Evolutionary conservation across 1,284 basidiomycete species (phyloP).

Genomic region (Vanrija sp.): DNA sequence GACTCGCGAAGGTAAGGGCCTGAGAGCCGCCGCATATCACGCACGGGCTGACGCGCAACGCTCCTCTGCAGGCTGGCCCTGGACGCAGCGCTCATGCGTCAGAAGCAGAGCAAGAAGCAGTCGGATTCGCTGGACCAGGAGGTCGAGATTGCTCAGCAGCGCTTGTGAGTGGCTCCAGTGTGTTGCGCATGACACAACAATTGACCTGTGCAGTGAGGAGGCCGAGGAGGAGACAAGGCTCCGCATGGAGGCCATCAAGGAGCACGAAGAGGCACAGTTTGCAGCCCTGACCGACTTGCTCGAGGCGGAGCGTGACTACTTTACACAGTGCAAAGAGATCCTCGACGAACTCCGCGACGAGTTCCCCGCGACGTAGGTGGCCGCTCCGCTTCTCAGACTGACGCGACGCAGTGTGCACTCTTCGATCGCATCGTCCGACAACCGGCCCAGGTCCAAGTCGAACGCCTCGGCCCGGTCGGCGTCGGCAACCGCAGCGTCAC

Average conservation of each 20-base stretch:
- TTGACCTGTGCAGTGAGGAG: conserved; percentile 61
- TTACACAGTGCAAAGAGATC: conserved; percentile 65
- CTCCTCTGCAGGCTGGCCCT: conserved; percentile 59
- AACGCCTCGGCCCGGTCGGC: conserved; percentile 28
- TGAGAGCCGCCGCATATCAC: background rate
- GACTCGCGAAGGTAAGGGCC: conserved; percentile 66
- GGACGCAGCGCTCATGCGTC: conserved; percentile 68
- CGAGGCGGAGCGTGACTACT: conserved; percentile 67
- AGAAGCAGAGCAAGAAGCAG: conserved; percentile 60
- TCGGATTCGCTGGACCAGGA: conserved; percentile 70
- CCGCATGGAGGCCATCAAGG: conserved; percentile 70
- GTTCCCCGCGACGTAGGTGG: conserved; percentile 62
- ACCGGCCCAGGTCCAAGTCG: conserved; percentile 34
- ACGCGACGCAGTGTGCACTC: background rate
- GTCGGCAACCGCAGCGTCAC: background rate
- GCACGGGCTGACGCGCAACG: conserved; percentile 1
- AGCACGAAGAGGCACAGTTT: conserved; percentile 66
- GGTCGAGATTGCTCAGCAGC: conserved; percentile 60
- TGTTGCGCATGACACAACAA: too few species aligned
- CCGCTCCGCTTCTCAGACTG: background rate
- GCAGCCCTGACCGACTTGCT: conserved; percentile 63
- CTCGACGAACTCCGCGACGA: conserved; percentile 62
- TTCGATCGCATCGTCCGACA: background rate
- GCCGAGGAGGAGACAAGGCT: conserved; percentile 70
- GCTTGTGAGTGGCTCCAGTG: conserved; percentile 60